Evolutionary conservation across 2,329 filamentous ascomycete genomes (phyloP), one percentile per base, ranked within the genome.

Genomic region (Aulographum hederae): DNA sequence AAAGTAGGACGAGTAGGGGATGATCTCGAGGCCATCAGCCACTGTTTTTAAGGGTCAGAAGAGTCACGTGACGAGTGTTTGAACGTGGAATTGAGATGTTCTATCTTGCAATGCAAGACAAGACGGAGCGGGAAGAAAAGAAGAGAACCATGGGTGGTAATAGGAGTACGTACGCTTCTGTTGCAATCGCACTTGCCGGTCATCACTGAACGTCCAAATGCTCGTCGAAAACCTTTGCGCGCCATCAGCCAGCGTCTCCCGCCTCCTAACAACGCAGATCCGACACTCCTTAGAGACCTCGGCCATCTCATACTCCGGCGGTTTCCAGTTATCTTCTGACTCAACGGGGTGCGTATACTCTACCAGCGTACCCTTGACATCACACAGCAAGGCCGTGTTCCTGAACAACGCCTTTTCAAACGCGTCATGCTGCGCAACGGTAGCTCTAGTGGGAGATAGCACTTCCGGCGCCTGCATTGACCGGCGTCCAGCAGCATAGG

Each of bases 1-100:
- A 38, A 60, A 61, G 41, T 58, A 61, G 10, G 53, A 55, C 17
- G 53, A 51, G 38, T 58, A 60, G 0, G 58, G 58, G 4, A 61
- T 50, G 17, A 57, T 55, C 35, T 57, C 50, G 18, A 51, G 44
- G 3, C 41, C 40, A 10, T 59, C 56, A 11, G 48, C 44, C 20
- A 61, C 37, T 39, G 15, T 11, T n/a, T 28, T 10, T 16, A 13
- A n/a, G 12, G 4, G 6, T 8, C 4, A 12, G 10, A 26, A 3
- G 21, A 10, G 10, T 25, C 21, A n/a, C 10, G 21, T 25, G 21
- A 25, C n/a, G n/a, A n/a, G n/a, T n/a, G n/a, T n/a, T n/a, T n/a
- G n/a, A n/a, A n/a, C n/a, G n/a, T n/a, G n/a, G n/a, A n/a, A n/a
- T n/a, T n/a, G n/a, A n/a, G n/a, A n/a, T n/a, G n/a, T n/a, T n/a